Conservation (phyloP, 1,284 basidiomycete genomes). For the Rhizoctonia solani region DNA sequence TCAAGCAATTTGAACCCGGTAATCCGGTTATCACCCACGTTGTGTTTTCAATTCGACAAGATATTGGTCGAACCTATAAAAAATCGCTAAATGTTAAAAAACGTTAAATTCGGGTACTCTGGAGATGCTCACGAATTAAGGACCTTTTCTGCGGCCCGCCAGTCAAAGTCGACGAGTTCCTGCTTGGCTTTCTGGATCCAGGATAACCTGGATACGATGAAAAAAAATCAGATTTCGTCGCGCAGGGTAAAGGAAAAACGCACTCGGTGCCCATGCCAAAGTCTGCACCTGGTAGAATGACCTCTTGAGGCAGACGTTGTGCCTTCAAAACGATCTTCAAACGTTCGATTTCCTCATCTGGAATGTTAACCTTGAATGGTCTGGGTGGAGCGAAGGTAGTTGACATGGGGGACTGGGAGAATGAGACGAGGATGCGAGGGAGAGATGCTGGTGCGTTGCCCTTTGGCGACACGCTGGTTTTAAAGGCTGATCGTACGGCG, state of each 20-base stretch:
- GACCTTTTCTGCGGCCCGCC: slow-evolving; percentile 14
- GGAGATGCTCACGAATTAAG: slow-evolving; percentile 22
- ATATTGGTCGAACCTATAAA: slow-evolving; percentile 28
- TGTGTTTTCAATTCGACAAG: slow-evolving; percentile 16
- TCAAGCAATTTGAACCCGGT: background rate
- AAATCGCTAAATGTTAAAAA: background rate
- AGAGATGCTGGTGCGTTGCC: background rate
- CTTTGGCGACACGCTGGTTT: background rate
- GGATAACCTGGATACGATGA: background rate
- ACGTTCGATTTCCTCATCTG: slow-evolving; percentile 23
- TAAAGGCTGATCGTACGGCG: background rate
- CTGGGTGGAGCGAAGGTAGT: background rate
- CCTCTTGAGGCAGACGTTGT: slow-evolving; percentile 14
- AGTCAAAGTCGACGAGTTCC: slow-evolving; percentile 20
- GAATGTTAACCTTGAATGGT: slow-evolving; percentile 27
- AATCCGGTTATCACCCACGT: background rate
- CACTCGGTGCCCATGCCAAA: slow-evolving; percentile 21
- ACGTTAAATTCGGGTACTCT: background rate
- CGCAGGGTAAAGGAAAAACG: background rate
- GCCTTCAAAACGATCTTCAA: background rate
- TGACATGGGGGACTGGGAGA: background rate
- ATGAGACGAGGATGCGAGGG: background rate
- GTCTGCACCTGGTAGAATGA: slow-evolving; percentile 19
- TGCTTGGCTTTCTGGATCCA: slow-evolving; percentile 26
- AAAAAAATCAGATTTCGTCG: background rate